Evolutionary conservation across 345 rosid genomes (phyloP).

Genomic region (Trapa bicornis): DNA sequence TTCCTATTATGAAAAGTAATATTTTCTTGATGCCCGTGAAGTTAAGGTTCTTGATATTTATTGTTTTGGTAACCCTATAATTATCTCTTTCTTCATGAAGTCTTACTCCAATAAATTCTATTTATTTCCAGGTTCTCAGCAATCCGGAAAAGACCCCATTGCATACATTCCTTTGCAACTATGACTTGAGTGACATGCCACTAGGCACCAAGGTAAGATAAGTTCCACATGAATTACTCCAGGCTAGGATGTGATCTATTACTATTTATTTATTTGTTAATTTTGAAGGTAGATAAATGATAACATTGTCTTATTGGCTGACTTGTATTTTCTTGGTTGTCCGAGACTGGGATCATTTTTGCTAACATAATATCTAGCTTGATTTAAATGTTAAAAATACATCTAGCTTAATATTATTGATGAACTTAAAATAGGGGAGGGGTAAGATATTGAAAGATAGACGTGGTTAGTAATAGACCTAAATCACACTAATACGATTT

Average conservation of each 20-base stretch:
- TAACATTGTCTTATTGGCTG: background rate
- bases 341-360: background rate
- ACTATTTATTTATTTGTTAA: no score
- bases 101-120: conserved; percentile 9
- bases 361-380: background rate
- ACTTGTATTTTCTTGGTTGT: background rate
- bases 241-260: background rate
- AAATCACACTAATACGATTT: no score
- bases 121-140: conserved; percentile 61
- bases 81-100: background rate
- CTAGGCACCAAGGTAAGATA: conserved; percentile 60
- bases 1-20: background rate
- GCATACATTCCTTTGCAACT: conserved; percentile 89
- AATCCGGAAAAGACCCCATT: conserved; percentile 96
- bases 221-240: background rate
- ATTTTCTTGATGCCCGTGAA: background rate
- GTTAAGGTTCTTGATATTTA: background rate
- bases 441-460: no score
- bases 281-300: background rate
- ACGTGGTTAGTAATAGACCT: no score
- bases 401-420: no score
- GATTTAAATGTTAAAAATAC: background rate
- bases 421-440: no score
- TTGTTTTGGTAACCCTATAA: background rate
- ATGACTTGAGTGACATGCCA: conserved; percentile 95